These are phyloP conservation scores for Buddleja alternifolia DNA, from an alignment of 257 asterid species.

Conservation along the genomic window DNA sequence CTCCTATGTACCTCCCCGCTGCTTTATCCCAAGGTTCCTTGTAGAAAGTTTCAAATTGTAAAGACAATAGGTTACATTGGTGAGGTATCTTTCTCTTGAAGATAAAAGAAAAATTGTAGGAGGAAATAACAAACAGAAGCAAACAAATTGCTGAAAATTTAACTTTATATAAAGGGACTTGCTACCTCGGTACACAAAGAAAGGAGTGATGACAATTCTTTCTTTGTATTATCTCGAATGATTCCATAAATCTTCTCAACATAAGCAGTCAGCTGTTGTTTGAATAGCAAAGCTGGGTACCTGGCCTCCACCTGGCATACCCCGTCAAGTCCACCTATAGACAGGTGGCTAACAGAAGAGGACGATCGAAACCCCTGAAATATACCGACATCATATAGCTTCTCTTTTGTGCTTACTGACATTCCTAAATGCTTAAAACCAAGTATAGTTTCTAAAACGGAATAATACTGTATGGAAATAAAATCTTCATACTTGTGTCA, in stretches of 20 bases:
- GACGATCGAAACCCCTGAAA: slow-evolving; percentile 61
- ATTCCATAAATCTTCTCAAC: slow-evolving; percentile 81
- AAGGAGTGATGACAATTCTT: slow-evolving; percentile 48
- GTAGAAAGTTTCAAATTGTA: too few relatives aligned
- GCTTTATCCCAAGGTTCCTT: too few relatives aligned
- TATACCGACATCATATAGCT: background rate
- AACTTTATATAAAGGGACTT: slow-evolving; percentile 14
- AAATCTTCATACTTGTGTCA: slow-evolving; percentile 47
- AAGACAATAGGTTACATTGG: too few relatives aligned
- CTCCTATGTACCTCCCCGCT: too few relatives aligned
- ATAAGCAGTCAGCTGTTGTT: slow-evolving; percentile 76
- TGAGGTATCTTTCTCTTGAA: too few relatives aligned
- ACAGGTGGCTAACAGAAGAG: slow-evolving; percentile 52
- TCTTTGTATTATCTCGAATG: slow-evolving; percentile 67
- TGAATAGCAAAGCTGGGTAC: slow-evolving; percentile 71
- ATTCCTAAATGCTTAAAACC: slow-evolving; percentile 7
- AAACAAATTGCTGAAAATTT: background rate
- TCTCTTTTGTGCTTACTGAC: background rate
- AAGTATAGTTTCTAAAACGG: background rate
- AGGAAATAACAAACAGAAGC: background rate
- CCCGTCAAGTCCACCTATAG: slow-evolving; percentile 57
- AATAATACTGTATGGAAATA: background rate
- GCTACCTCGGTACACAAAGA: slow-evolving; percentile 58
- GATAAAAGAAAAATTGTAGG: too few relatives aligned
- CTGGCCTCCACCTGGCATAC: slow-evolving; percentile 66